Conservation (phyloP, 2,329 filamentous ascomycete genomes). For the Ophiostoma piceae region DNA sequence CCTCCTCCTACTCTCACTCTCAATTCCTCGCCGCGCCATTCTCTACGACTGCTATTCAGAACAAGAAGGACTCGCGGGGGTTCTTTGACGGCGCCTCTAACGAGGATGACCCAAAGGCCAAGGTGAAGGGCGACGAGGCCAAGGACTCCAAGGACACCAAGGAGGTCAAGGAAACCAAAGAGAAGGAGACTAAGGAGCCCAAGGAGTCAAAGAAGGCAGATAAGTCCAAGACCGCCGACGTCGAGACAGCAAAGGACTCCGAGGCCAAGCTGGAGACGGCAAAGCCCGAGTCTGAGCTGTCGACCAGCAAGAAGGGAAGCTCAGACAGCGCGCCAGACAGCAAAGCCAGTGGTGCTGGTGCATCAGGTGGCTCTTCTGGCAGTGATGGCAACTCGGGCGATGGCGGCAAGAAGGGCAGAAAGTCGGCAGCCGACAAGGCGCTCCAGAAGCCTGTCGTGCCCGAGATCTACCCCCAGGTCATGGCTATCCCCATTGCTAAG, state of each 20-base stretch:
- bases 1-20: background rate
- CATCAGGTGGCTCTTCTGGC: conserved; percentile 31
- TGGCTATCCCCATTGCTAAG: conserved; percentile 93
- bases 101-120: conserved; percentile 24
- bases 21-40: conserved; percentile 19
- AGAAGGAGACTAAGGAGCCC: conserved; percentile 14
- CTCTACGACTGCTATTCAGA: conserved; percentile 18
- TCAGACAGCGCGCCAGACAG: conserved; percentile 39
- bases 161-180: conserved; percentile 4
- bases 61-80: conserved; percentile 28
- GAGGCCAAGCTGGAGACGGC: conserved; percentile 33
- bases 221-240: conserved; percentile 15
- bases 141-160: conserved; percentile 17
- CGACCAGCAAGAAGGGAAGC: conserved; percentile 37
- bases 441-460: conserved; percentile 85
- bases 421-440: conserved; percentile 60
- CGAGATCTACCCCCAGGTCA: conserved; percentile 93
- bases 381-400: conserved; percentile 52
- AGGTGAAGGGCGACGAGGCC: conserved; percentile 25
- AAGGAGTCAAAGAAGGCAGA: conserved; percentile 7
- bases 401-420: conserved; percentile 66
- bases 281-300: conserved; percentile 32
- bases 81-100: conserved; percentile 25
- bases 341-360: conserved; percentile 38
- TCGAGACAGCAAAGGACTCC: conserved; percentile 19